Evolutionary conservation across 345 rosid genomes (phyloP).

Genomic region (Hibiscus mutabilis): DNA sequence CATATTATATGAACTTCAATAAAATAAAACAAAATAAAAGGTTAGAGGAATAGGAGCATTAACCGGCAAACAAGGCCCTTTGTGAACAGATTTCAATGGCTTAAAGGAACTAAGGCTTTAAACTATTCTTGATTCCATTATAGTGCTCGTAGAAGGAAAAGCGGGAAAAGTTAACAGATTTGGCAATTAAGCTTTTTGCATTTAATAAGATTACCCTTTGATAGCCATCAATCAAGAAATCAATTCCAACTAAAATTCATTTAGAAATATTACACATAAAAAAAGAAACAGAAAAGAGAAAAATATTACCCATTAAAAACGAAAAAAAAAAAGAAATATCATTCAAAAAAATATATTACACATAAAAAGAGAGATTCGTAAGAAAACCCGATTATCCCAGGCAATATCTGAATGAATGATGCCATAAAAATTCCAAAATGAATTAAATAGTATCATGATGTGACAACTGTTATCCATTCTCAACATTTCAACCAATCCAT

Average conservation of each 20-base stretch:
- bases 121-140: neutral
- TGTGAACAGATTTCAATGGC: neutral
- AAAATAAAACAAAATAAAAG: neutral
- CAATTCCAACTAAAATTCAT: constrained; percentile 2
- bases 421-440: neutral
- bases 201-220: neutral
- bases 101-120: neutral
- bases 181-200: neutral
- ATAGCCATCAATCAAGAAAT: constrained; percentile 6
- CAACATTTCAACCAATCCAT: neutral
- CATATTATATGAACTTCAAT: neutral
- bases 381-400: neutral
- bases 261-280: neutral
- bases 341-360: neutral
- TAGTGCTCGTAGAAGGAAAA: neutral
- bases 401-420: neutral
- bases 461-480: neutral
- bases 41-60: neutral
- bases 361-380: neutral
- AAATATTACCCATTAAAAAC: neutral
- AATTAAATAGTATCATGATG: neutral
- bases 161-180: neutral
- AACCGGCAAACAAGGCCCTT: neutral
- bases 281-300: neutral
- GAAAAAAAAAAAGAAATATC: too few relatives aligned